Evolutionary conservation across 2,329 filamentous ascomycete genomes (phyloP), one percentile per base, ranked within the genome.

Genomic region (Rhynchosporium graminicola): DNA sequence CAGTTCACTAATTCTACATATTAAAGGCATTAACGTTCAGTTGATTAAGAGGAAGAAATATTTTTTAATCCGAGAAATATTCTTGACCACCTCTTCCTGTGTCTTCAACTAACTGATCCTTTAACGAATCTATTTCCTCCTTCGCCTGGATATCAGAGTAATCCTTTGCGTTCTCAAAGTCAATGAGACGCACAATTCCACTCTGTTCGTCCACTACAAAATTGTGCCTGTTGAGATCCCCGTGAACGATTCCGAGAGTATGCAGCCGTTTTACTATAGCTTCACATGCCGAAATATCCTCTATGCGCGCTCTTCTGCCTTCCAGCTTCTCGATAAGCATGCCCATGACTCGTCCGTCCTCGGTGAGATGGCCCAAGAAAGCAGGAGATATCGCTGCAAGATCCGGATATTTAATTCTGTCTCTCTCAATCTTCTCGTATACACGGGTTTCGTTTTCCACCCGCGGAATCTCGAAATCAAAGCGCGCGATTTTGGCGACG

Each of bases 211-310:
- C 62, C 1, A 78, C 57, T 3, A 78, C 67, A 57, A 77, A 75
- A 58, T 76, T 76, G 63, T 75, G 62, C 60, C 69, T 72, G 63
- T 77, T 76, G 57, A 76, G 67, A 64, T 78, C 75, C 2, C 75
- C 75, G 61, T 76, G 74, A 63, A 69, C 65, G 46, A 77, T 72
- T 0, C 73, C 73, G 9, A 77, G 57, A 1, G 31, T 8, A 64
- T 78, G 76, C 55, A 77, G 63, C 57, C 65, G 67, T 13, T 15
- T 9, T 9, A 77, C 61, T 12, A 60, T 58, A 4, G 20, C 20
- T 43, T 68, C 65, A 66, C 75, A 78, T 0, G 61, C 54, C 1
- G 29, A 42, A 1, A 76, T 38, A 50, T 77, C 75, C 4, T 68
- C 67, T 3, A 63, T 64, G 1, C n/a, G 60, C 9, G 74, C 75